phyloP scores from a whole-genome alignment of 2,329 filamentous ascomycete genomes.

The Bimuria novae-zelandiae region DNA sequence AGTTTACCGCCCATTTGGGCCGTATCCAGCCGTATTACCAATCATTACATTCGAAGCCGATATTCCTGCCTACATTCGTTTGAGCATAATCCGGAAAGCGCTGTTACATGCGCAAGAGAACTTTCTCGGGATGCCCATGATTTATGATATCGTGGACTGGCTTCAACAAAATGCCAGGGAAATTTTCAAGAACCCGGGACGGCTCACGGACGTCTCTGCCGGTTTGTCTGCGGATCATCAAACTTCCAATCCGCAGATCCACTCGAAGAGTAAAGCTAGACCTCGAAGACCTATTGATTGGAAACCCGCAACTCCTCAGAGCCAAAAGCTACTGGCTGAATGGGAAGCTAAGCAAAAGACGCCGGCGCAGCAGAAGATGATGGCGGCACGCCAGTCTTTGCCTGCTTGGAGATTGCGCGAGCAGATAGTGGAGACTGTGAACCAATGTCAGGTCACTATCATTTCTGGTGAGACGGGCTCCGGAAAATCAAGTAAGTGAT shows the following conservation, averaged over 20 bases:
- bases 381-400: conserved; percentile 70
- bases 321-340: conserved; percentile 61
- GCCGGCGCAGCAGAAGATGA: conserved; percentile 73
- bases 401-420: conserved; percentile 88
- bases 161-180: conserved; percentile 79
- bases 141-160: conserved; percentile 91
- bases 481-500: conserved; percentile 63
- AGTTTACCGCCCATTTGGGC: conserved; percentile 68
- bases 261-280: conserved; percentile 26
- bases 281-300: conserved; percentile 64
- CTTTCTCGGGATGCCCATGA: conserved; percentile 82
- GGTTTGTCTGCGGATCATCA: conserved; percentile 63
- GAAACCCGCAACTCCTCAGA: conserved; percentile 61
- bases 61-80: conserved; percentile 88
- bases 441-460: conserved; percentile 83
- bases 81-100: conserved; percentile 82
- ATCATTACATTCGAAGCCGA: conserved; percentile 70
- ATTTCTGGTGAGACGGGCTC: conserved; percentile 97
- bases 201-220: conserved; percentile 80
- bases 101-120: conserved; percentile 72
- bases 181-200: conserved; percentile 85
- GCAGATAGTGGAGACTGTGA: conserved; percentile 75
- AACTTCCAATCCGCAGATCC: conserved; percentile 25
- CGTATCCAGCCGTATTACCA: conserved; percentile 72
- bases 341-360: conserved; percentile 73